A percentile compares a stretch with the other conserved stretches of the same genome.
Evolutionary conservation across 352 stramenopile genomes (phyloP).

Genomic region (Elongisporangium prolatum): DNA sequence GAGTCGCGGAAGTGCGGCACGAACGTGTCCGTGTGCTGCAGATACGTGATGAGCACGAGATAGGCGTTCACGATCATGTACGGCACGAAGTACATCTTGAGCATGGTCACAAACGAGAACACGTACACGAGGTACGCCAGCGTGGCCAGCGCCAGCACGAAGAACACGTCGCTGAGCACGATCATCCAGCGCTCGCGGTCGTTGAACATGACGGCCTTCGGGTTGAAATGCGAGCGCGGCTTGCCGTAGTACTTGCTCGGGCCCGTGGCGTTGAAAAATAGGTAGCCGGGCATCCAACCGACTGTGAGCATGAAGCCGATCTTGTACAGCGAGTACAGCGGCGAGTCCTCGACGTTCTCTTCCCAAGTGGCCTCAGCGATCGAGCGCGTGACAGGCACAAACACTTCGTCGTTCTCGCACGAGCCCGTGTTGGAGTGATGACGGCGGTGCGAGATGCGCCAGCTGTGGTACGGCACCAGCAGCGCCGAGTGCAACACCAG

Average conservation of each 20-base stretch:
- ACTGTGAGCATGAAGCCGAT: conserved; percentile 93
- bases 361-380: conserved; percentile 51
- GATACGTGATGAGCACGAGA: conserved; percentile 96
- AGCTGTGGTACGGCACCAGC: conserved; percentile 98
- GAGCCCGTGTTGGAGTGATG: conserved; percentile 95
- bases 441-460: conserved; percentile 94
- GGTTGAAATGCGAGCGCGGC: conserved; percentile 94
- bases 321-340: conserved; percentile 92
- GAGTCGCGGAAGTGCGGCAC: conserved; percentile 94
- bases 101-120: conserved; percentile 80
- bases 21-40: conserved; percentile 98
- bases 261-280: conserved; percentile 94
- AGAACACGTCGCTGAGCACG: conserved; percentile 87
- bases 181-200: conserved; percentile 92
- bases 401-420: conserved; percentile 97
- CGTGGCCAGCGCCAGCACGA: conserved; percentile 65
- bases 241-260: conserved; percentile 87
- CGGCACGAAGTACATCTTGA: conserved; percentile 93
- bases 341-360: conserved; percentile 90
- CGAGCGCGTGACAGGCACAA: conserved; percentile 87
- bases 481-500: conserved; percentile 96
- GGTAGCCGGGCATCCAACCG: conserved; percentile 97
- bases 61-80: conserved; percentile 96
- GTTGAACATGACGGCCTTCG: conserved; percentile 92
- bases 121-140: conserved; percentile 53